phyloP scores from a whole-genome alignment of 306 rosid genomes.

The Fagus sylvatica region DNA sequence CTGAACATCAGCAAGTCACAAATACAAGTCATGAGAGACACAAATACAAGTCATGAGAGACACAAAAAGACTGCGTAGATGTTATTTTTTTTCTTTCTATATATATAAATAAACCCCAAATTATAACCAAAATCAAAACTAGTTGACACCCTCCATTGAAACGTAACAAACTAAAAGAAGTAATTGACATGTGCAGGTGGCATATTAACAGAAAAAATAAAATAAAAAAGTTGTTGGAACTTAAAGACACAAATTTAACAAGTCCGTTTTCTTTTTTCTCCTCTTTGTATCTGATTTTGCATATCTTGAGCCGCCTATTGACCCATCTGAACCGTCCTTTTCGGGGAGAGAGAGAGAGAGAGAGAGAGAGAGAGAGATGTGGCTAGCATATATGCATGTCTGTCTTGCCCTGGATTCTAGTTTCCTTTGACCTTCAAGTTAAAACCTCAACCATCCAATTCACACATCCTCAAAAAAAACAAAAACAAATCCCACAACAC shows the following conservation, averaged over 20 bases:
- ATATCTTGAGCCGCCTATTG: constrained; percentile 1
- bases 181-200: constrained; percentile 10
- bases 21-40: too few species aligned
- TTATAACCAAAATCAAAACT: too few species aligned
- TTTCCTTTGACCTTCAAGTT: constrained; percentile 51
- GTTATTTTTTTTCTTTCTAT: too few species aligned
- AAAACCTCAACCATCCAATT: constrained; percentile 60
- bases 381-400: constrained; percentile 31
- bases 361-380: background rate
- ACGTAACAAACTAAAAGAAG: background rate
- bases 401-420: constrained; percentile 45
- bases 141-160: too few species aligned
- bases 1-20: too few species aligned
- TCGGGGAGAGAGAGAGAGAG: constrained; percentile 10
- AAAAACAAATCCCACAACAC: constrained; percentile 15
- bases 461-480: background rate
- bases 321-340: constrained; percentile 12
- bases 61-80: too few species aligned
- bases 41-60: too few species aligned
- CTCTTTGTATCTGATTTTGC: background rate
- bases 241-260: background rate
- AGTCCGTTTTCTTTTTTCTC: background rate
- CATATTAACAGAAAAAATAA: background rate
- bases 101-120: too few species aligned
- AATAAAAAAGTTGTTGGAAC: constrained; percentile 6